phyloP scores from a whole-genome alignment of 192 early-diverging fungal species.

The Piromyces finnis region DNA sequence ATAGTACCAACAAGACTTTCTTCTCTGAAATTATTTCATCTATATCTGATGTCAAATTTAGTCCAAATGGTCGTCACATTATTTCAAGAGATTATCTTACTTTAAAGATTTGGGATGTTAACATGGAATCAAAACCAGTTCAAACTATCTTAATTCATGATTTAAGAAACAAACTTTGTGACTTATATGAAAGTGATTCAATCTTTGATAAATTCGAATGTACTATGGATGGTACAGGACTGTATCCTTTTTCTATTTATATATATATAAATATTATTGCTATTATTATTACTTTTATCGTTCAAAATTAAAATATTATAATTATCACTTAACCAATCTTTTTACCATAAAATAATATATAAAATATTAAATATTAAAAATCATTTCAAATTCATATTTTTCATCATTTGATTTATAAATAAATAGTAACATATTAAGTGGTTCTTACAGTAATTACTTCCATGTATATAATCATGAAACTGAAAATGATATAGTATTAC shows the following conservation, averaged over 20 bases:
- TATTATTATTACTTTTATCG: no score
- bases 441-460: conserved; percentile 98
- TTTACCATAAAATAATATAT: no score
- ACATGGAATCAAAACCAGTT: conserved; percentile 86
- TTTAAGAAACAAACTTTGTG: conserved; percentile 86
- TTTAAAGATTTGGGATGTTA: conserved; percentile 97
- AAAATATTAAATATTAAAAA: no score
- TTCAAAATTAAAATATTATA: neutral
- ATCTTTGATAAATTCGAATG: conserved; percentile 99
- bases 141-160: conserved; percentile 95
- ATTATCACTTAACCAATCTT: no score
- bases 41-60: conserved; percentile 93
- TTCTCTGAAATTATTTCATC: conserved; percentile 99
- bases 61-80: conserved; percentile 88
- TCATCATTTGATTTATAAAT: no score
- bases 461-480: conserved; percentile 79
- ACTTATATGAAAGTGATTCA: conserved; percentile 98
- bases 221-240: conserved; percentile 83
- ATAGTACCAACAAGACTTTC: conserved; percentile 89
- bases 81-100: conserved; percentile 93
- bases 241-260: neutral
- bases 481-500: conserved; percentile 66
- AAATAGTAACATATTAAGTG: conserved; percentile 67
- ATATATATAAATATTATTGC: neutral
- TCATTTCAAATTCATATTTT: no score